Evolutionary conservation across 2,329 filamentous ascomycete species (phyloP).

Genomic region (Xylariales sp.): DNA sequence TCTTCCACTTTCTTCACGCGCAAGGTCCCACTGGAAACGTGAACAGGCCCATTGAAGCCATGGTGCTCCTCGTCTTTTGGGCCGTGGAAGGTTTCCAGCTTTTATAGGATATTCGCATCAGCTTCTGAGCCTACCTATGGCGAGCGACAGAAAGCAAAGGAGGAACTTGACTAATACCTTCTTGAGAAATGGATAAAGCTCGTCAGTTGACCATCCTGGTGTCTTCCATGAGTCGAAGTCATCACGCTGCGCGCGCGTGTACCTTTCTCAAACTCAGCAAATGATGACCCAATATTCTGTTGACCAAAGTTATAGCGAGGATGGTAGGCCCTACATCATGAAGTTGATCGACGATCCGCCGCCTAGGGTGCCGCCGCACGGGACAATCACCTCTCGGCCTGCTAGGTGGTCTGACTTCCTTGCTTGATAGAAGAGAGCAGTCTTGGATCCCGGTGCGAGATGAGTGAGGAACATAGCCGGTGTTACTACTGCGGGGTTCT

Average conservation of each 20-base stretch:
- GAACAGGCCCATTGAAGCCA: constrained; percentile 60
- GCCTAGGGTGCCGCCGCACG: constrained; percentile 60
- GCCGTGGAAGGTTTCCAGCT: constrained; percentile 49
- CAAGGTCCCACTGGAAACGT: constrained; percentile 61
- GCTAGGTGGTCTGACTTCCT: constrained; percentile 53
- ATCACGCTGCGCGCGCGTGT: constrained; percentile 49
- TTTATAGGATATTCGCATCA: constrained; percentile 3
- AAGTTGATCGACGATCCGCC: constrained; percentile 65
- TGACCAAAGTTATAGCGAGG: not conserved
- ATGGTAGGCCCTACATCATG: constrained; percentile 53
- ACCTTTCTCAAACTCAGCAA: constrained; percentile 40
- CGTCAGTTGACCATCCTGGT: constrained; percentile 48
- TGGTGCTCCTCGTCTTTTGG: constrained; percentile 57
- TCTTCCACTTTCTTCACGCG: constrained; percentile 54
- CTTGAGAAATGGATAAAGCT: constrained; percentile 62
- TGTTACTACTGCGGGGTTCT: constrained; percentile 45
- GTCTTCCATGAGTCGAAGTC: constrained; percentile 51
- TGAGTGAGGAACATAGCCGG: constrained; percentile 63
- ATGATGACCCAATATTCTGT: not conserved
- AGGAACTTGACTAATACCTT: constrained; percentile 52
- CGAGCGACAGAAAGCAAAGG: not conserved
- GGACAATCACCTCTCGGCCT: constrained; percentile 57
- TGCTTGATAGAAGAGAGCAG: constrained; percentile 60
- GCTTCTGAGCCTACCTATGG: not conserved
- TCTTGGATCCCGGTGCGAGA: constrained; percentile 59